phyloP scores from a whole-genome alignment of 2,329 filamentous ascomycete genomes.

The Penicillium aurantiogriseum region DNA sequence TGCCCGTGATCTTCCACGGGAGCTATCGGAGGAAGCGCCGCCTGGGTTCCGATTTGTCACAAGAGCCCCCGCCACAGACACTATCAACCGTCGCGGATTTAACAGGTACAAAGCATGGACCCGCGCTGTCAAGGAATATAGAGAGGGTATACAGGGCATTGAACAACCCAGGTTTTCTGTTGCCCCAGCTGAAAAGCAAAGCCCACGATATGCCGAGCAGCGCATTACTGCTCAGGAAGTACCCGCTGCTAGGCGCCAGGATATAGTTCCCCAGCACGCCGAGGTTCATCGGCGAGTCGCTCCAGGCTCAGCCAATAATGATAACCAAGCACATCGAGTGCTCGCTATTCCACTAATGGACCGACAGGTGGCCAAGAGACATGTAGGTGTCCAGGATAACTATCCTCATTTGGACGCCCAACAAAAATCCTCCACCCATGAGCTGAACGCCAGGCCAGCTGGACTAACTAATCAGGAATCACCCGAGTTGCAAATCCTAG shows the following conservation, averaged over 20 bases:
- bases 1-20: constrained; percentile 22
- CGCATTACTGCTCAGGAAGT: constrained; percentile 20
- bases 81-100: constrained; percentile 45
- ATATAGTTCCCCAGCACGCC: constrained; percentile 7
- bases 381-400: constrained; percentile 16
- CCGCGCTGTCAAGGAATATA: constrained; percentile 43
- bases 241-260: constrained; percentile 13
- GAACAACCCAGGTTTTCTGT: constrained; percentile 14
- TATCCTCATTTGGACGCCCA: constrained; percentile 12
- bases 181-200: constrained; percentile 15
- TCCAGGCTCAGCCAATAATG: constrained; percentile 16
- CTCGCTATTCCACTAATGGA: constrained; percentile 11
- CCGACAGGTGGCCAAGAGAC: constrained; percentile 4
- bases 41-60: constrained; percentile 40
- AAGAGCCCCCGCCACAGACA: constrained; percentile 31
- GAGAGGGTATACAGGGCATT: constrained; percentile 27
- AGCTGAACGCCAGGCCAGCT: constrained; percentile 8
- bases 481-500: constrained; percentile 20
- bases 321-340: constrained; percentile 11
- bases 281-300: constrained; percentile 17
- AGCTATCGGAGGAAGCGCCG: constrained; percentile 37
- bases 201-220: constrained; percentile 19
- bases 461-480: constrained; percentile 30
- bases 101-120: constrained; percentile 50
- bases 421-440: constrained; percentile 8